Evolutionary conservation across 208 protist genomes (phyloP).

Genomic region (Wallacemonas collosoma): DNA sequence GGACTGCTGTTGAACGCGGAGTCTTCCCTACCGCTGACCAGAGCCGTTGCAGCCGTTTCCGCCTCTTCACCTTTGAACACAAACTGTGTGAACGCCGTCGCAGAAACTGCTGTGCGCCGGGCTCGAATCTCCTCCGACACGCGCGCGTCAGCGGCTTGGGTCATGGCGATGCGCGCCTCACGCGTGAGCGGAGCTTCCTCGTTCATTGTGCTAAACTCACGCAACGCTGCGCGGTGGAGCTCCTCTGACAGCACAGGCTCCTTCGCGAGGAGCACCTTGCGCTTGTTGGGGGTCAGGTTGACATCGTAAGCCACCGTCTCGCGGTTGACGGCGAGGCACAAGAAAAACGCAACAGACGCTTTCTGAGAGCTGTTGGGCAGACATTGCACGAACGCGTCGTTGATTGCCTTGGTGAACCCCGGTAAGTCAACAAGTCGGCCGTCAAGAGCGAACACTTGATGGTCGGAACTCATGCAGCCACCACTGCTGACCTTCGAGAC

Average conservation of each 20-base stretch:
- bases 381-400: conserved; percentile 73
- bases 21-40: not conserved
- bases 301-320: conserved; percentile 64
- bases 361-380: conserved; percentile 74
- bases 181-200: conserved; percentile 49
- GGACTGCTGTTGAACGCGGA: not conserved
- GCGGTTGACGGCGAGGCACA: conserved; percentile 35
- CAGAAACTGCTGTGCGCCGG: conserved; percentile 62
- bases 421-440: conserved; percentile 84
- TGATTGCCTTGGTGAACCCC: conserved; percentile 59
- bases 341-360: conserved; percentile 71
- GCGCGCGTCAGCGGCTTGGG: conserved; percentile 33
- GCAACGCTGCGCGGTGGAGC: conserved; percentile 40
- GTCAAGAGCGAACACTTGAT: conserved; percentile 81
- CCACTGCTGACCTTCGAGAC: conserved; percentile 55
- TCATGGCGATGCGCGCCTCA: conserved; percentile 40
- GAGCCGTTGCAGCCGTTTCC: not conserved
- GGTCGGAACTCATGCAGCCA: conserved; percentile 59
- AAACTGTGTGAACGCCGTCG: conserved; percentile 73
- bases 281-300: conserved; percentile 81
- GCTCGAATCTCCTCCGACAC: conserved; percentile 35
- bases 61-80: conserved; percentile 32
- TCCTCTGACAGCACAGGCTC: conserved; percentile 48
- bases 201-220: conserved; percentile 47
- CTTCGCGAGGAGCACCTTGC: conserved; percentile 59